These are phyloP conservation scores for Raddia distichophylla DNA, from an alignment of 176 grass and related monocot genomes.

Conservation along the genomic window DNA sequence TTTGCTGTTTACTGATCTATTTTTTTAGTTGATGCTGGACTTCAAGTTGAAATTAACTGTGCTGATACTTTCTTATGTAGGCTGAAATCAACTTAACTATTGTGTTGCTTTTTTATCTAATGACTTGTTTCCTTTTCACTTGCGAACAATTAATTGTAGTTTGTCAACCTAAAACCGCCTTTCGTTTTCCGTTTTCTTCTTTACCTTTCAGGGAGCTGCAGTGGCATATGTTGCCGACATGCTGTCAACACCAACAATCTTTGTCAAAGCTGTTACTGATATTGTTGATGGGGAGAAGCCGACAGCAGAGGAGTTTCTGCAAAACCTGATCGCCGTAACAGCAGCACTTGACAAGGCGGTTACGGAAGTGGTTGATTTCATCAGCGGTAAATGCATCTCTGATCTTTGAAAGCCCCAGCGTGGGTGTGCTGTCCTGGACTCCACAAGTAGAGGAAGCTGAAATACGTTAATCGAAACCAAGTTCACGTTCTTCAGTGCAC, in stretches of 20 bases:
- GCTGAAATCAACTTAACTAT: background rate
- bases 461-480: background rate
- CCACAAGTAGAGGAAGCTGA: background rate
- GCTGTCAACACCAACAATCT: conserved; percentile 74
- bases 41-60: background rate
- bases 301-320: conserved; percentile 75
- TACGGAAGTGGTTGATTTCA: conserved; percentile 59
- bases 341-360: conserved; percentile 61
- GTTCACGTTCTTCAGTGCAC: background rate
- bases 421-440: background rate
- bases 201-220: conserved; percentile 72
- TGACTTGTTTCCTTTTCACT: background rate
- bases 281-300: conserved; percentile 92
- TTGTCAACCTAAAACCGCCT: background rate
- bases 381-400: conserved; percentile 63
- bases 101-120: background rate
- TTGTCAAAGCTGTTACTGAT: conserved; percentile 88
- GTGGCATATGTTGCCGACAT: conserved; percentile 84
- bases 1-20: background rate
- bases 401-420: conserved; percentile 53
- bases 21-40: background rate
- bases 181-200: background rate
- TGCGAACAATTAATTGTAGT: background rate
- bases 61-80: background rate
- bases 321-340: conserved; percentile 70